Evolutionary conservation across 2,329 filamentous ascomycete species (phyloP), one percentile per base, ranked within the genome.

Genomic region (Magnaporthales sp.): DNA sequence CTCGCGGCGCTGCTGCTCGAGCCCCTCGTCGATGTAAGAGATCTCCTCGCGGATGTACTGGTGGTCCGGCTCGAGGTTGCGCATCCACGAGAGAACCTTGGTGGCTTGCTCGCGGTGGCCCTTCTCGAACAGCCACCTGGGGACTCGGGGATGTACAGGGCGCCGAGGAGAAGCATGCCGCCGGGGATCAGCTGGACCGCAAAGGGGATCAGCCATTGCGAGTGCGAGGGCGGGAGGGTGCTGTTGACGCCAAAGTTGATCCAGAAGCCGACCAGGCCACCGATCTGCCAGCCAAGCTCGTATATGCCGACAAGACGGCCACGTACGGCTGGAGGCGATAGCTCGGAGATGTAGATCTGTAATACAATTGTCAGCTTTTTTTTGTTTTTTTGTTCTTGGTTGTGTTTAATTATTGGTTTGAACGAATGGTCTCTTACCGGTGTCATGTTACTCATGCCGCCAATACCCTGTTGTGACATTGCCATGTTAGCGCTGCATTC

Each of bases 31-130:
- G 68, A 93, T 89, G 69, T 84, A 87, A 67, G 83, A 81, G 27
- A 93, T 80, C 75, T 93, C 91, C 74, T 93, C 90, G 1, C 89
- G 78, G 67, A 93, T 89, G 74, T 93, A 92, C 15, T 80, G 76
- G 69, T 91, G 82, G 6, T 83, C 79, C 0, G 77, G 73, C 9
- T 79, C 74, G 1, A 89, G 81, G 64, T 87, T 84, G 56, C 88
- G 82, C 69, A 91, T 86, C 86, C 87, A 90, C 80, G 83, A 86
- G 62, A 90, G 80, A 60, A 82, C 83, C 67, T 80, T 76, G 68
- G 86, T 78, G 19, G 84, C 88, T 72, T 88, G 76, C 51, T 90
- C 84, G 64, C 85, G 82, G 22, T 81, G 79, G 54, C 85, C 86
- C 70, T 86, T 86, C 62, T 81, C 81, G 71, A 91, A 88, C 26